Evolutionary conservation across 192 early-diverging fungal genomes (phyloP).

Genomic region (Endogone sp.): DNA sequence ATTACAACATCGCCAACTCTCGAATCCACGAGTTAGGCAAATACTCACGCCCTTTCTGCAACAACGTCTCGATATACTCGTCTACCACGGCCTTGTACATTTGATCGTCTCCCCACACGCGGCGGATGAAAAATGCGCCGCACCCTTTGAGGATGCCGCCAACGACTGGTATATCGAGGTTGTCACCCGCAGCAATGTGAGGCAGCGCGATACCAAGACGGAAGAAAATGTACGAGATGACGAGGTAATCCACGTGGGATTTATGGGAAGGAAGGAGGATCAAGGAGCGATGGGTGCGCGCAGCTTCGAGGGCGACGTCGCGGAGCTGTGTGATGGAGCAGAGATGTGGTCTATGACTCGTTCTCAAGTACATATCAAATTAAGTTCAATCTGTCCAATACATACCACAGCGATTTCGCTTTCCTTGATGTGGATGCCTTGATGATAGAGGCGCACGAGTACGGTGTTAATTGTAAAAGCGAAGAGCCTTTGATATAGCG

Average conservation of each 20-base stretch:
- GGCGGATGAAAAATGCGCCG: conserved; percentile 79
- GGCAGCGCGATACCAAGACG: conserved; percentile 55
- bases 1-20: no score
- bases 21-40: no score
- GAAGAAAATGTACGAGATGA: conserved; percentile 77
- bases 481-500: conserved; percentile 45
- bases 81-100: conserved; percentile 69
- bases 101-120: conserved; percentile 72
- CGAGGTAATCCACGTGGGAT: conserved; percentile 83
- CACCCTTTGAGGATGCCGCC: conserved; percentile 58
- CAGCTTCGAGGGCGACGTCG: conserved; percentile 48
- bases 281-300: conserved; percentile 65
- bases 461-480: conserved; percentile 71
- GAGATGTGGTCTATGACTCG: not conserved
- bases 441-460: conserved; percentile 77
- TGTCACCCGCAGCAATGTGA: conserved; percentile 83
- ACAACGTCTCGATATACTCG: conserved; percentile 70
- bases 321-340: conserved; percentile 34
- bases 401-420: conserved; percentile 68
- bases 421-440: conserved; percentile 80
- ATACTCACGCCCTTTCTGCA: conserved; percentile 53
- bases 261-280: conserved; percentile 82
- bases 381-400: not conserved
- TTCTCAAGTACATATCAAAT: not conserved
- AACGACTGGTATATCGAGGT: conserved; percentile 75